phyloP scores from a whole-genome alignment of 805 yeast species.

The Ogataea trehalophila region DNA sequence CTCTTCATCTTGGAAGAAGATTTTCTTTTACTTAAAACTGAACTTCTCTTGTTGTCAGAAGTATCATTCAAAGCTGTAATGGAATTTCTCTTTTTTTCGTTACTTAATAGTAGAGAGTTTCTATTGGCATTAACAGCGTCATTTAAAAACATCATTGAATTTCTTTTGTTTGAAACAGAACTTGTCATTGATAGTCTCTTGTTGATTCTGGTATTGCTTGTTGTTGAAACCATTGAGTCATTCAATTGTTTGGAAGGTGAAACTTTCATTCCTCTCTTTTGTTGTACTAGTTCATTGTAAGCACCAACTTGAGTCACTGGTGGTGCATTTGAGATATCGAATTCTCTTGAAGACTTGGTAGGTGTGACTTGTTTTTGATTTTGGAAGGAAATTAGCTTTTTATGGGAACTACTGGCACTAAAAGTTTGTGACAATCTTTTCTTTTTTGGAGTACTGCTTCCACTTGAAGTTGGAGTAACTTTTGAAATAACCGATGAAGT shows the following conservation, averaged over 20 bases:
- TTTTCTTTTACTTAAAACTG: conserved; percentile 17
- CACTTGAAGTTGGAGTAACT: conserved; percentile 23
- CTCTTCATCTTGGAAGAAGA: conserved; percentile 40
- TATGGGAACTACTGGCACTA: conserved; percentile 42
- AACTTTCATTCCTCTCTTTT: conserved; percentile 8
- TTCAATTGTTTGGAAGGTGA: conserved; percentile 4
- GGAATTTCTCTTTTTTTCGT: too few species aligned
- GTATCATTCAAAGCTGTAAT: neutral
- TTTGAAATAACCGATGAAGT: conserved; percentile 28
- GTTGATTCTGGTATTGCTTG: neutral
- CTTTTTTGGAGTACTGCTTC: conserved; percentile 28
- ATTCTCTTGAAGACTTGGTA: conserved; percentile 12
- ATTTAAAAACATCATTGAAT: conserved; percentile 30
- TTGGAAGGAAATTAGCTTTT: conserved; percentile 43
- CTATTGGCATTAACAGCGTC: conserved; percentile 1
- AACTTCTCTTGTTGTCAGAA: conserved; percentile 16
- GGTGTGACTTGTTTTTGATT: conserved; percentile 21
- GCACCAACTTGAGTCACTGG: conserved; percentile 15
- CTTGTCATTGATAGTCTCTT: conserved; percentile 12
- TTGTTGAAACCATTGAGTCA: neutral
- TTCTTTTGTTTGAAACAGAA: conserved; percentile 23
- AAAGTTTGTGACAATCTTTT: conserved; percentile 36
- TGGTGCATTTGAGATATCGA: conserved; percentile 5
- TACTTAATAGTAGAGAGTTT: too few species aligned
- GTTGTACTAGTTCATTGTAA: conserved; percentile 16